phyloP scores from a whole-genome alignment of 139 green algal species.

The Astrephomene gubernaculifera region DNA sequence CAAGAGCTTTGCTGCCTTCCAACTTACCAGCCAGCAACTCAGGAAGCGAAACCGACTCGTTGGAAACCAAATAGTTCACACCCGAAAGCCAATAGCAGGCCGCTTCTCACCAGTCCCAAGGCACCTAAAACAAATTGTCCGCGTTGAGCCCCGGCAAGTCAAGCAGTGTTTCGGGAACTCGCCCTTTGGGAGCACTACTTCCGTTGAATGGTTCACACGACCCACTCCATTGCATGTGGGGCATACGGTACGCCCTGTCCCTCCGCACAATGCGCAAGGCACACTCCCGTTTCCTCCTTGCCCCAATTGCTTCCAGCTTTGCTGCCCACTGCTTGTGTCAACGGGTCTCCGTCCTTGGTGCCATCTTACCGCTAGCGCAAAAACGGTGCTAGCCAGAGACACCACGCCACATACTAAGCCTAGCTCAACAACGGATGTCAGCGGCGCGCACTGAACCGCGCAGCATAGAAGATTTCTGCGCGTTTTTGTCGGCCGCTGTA shows the following conservation, averaged over 20 bases:
- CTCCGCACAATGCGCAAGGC: not conserved
- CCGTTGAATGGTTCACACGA: not conserved
- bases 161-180: conserved; percentile 10
- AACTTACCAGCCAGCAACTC: too few relatives aligned
- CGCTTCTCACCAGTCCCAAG: not conserved
- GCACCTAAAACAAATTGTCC: not conserved
- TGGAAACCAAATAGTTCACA: not conserved
- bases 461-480: too few relatives aligned
- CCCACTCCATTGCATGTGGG: conserved; percentile 18
- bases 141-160: not conserved
- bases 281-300: not conserved
- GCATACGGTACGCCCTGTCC: not conserved
- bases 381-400: not conserved
- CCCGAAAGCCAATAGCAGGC: conserved; percentile 7
- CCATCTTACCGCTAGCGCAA: not conserved
- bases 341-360: not conserved
- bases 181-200: conserved; percentile 29
- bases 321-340: not conserved
- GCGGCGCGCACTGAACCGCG: not conserved
- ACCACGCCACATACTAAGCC: not conserved
- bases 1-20: too few relatives aligned
- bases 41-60: too few relatives aligned
- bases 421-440: not conserved
- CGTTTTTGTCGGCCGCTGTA: too few relatives aligned
- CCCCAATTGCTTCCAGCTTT: not conserved